Base-by-base conservation (phyloP, 805 yeast species). In the Candida xyloterini region DNA sequence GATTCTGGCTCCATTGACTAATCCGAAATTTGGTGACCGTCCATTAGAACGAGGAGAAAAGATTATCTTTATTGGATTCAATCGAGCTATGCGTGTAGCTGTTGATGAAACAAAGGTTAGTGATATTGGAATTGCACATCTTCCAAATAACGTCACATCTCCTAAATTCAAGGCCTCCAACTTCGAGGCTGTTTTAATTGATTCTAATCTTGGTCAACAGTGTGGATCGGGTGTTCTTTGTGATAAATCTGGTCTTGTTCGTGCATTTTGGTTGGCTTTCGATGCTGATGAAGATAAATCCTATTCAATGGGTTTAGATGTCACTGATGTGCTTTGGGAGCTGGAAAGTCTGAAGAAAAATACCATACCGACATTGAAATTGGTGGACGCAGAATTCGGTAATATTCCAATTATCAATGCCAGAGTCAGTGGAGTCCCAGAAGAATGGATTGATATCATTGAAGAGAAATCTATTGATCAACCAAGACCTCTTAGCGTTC, bases 131-230 rank as follows among this genome's bases (percentile, higher is more conserved):
- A 78, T 91, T 3, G 68, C 83, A 32, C 82, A 79, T 56, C 73
- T 89, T 14, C 91, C 95, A 11, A 71, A 83, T 15, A 78, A 79
- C 47, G 67, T 79, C 1, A 67, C 72, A 26, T 67, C 83, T 9
- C 96, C 96, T 18, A 76, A 93, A 44, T 89, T 85, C 62, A 76
- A 95, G 56, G 95, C 89, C 5, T 81, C 90, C 3, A 88, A 88
- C 55, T 63, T 88, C 32, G 95, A 87, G 54, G 80, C 88, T 21
- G 68, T 87, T 16, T 68, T 84, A 10, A 73, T 87, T 30, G 95
- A 90, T 54, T 81, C 86, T 27, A 78, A 76, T 40, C 62, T 82
- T 35, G 76, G 86, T 33, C 76, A 76, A 30, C 87, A 84, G 46
- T 86, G 95, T 62, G 51, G 54, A 8, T 75, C 93, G 3, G 97